Conservation (phyloP, 345 rosid species). For the Eucalyptus viminalis region DNA sequence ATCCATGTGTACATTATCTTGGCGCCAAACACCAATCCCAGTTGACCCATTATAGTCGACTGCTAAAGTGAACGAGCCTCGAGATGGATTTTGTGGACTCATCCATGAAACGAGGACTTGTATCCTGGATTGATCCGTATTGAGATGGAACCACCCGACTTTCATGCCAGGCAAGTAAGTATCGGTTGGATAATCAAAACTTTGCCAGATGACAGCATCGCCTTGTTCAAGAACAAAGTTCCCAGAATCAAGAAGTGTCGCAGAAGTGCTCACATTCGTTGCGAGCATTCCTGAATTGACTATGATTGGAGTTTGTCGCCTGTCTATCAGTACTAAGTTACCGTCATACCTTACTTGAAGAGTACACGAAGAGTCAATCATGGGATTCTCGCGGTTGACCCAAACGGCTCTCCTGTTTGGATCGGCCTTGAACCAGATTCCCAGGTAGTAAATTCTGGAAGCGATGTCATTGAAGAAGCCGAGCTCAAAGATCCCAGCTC, state of each 20-base stretch:
- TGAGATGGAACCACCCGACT: not conserved
- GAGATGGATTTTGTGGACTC: not conserved
- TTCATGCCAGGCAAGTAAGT: not conserved
- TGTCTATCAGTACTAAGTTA: not conserved
- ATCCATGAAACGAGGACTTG: not conserved
- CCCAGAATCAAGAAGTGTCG: not conserved
- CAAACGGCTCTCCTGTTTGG: not conserved
- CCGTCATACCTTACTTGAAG: not conserved
- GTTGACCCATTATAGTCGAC: not conserved
- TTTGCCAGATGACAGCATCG: not conserved
- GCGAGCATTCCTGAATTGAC: not conserved
- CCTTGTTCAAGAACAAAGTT: not conserved
- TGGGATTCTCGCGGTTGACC: not conserved
- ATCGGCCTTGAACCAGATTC: not conserved
- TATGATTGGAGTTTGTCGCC: not conserved
- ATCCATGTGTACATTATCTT: not conserved
- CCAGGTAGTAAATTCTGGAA: not conserved
- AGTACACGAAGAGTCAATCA: not conserved
- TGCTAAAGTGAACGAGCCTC: not conserved
- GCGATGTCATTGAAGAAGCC: not conserved
- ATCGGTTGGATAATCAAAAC: constrained; percentile 1
- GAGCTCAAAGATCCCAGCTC: not conserved
- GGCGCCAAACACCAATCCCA: not conserved
- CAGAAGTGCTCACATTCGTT: not conserved
- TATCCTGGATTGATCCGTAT: not conserved